phyloP scores from a whole-genome alignment of 768 basidiomycete species.

The Agaricus blazei region DNA sequence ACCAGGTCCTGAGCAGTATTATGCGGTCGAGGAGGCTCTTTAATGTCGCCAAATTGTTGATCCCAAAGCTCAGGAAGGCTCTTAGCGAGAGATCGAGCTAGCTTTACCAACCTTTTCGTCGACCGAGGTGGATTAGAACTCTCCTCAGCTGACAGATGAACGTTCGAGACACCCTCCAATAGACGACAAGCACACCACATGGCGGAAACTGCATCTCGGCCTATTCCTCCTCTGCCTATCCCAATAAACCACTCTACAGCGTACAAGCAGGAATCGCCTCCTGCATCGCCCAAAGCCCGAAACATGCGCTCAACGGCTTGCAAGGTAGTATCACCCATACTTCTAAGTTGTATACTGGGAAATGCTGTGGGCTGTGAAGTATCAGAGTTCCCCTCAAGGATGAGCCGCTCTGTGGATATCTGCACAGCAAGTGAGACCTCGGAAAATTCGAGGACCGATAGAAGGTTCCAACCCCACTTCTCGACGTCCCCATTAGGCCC shows the following conservation, averaged over 20 bases:
- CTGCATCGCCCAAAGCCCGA: conserved; percentile 60
- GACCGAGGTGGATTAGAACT: conserved; percentile 20
- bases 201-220: conserved; percentile 54
- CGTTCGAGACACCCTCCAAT: conserved; percentile 62
- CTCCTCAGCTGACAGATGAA: conserved; percentile 34
- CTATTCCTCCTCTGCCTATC: conserved; percentile 41
- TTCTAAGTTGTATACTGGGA: conserved; percentile 54
- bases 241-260: conserved; percentile 81
- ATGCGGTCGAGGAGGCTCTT: conserved; percentile 13
- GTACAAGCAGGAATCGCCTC: conserved; percentile 64
- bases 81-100: conserved; percentile 57
- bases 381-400: conserved; percentile 49
- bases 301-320: conserved; percentile 65
- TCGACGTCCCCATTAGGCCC: conserved; percentile 84
- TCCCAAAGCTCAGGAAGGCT: conserved; percentile 74
- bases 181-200: conserved; percentile 81
- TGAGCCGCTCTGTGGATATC: conserved; percentile 45
- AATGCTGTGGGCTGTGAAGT: conserved; percentile 37
- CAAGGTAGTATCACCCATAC: conserved; percentile 43
- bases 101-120: conserved; percentile 56
- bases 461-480: conserved; percentile 86
- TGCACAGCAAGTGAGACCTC: conserved; percentile 47
- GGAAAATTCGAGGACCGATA: conserved; percentile 75
- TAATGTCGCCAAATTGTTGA: conserved; percentile 24
- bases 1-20: conserved; percentile 13